A percentile compares a stretch with the other conserved stretches of the same genome.
Conservation (phyloP, 306 rosid species). For the Acmispon strigosus region DNA sequence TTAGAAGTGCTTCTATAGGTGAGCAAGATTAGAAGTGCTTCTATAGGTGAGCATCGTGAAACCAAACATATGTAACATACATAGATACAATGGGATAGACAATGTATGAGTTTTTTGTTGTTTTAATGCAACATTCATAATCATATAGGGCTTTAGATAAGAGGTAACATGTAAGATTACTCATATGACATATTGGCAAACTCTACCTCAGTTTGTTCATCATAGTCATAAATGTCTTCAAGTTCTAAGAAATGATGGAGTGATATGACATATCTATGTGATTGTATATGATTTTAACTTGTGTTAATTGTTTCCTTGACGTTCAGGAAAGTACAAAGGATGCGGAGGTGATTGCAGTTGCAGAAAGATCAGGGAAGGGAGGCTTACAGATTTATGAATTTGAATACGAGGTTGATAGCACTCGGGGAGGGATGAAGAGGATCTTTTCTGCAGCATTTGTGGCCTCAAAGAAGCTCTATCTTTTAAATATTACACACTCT, state of each 20-base stretch:
- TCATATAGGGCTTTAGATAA: not conserved
- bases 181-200: not conserved
- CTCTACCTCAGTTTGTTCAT: not conserved
- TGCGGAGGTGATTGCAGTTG: conserved; percentile 56
- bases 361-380: conserved; percentile 62
- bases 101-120: not conserved
- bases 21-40: too few species aligned
- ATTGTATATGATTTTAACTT: not conserved
- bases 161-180: not conserved
- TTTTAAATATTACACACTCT: conserved; percentile 65
- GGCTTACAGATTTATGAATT: conserved; percentile 73
- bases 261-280: not conserved
- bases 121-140: not conserved
- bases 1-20: too few species aligned
- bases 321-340: conserved; percentile 82
- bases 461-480: conserved; percentile 79
- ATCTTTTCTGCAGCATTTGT: conserved; percentile 89
- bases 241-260: not conserved
- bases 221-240: not conserved
- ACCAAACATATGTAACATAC: too few species aligned
- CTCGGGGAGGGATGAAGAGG: conserved; percentile 86
- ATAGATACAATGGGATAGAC: not conserved
- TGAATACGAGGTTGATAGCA: conserved; percentile 70
- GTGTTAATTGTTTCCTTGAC: not conserved
- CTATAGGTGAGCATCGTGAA: too few species aligned